phyloP scores from a whole-genome alignment of 805 yeast species.

The Candida silvatica region DNA sequence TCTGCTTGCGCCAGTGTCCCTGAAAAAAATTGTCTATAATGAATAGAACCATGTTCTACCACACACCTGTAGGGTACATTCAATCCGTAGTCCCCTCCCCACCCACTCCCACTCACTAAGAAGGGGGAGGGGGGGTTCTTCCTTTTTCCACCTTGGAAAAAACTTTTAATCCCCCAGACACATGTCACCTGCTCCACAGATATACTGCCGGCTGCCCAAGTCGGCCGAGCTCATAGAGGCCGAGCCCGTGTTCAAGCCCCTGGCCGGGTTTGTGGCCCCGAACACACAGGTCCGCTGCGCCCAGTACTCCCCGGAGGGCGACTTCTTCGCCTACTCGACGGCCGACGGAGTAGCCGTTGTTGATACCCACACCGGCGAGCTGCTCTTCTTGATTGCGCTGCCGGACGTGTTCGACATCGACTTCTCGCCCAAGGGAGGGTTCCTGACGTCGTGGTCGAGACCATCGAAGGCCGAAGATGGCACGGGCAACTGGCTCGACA shows the following conservation, averaged over 20 bases:
- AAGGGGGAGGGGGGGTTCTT: no score
- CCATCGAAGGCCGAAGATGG: constrained; percentile 54
- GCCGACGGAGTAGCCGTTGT: constrained; percentile 50
- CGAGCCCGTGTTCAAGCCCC: constrained; percentile 29
- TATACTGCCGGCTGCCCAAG: constrained; percentile 44
- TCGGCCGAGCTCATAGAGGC: constrained; percentile 43
- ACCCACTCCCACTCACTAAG: no score
- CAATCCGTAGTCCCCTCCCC: no score
- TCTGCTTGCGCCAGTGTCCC: no score
- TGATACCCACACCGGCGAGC: constrained; percentile 43
- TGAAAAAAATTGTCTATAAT: no score
- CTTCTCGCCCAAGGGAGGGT: constrained; percentile 85
- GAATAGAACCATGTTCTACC: no score
- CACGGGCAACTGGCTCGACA: constrained; percentile 67
- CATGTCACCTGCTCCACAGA: constrained; percentile 16
- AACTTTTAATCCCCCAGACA: neutral
- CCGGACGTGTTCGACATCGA: constrained; percentile 71
- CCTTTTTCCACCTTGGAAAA: neutral
- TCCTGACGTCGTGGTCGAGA: constrained; percentile 82
- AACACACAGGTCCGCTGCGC: constrained; percentile 49
- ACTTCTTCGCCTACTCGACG: constrained; percentile 63
- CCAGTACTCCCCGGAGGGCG: constrained; percentile 60
- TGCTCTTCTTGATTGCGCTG: constrained; percentile 40
- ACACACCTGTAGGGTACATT: no score
- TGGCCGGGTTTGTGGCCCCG: constrained; percentile 24